Evolutionary conservation across 306 rosid species (phyloP).

Genomic region (Lithocarpus polystachyus): DNA sequence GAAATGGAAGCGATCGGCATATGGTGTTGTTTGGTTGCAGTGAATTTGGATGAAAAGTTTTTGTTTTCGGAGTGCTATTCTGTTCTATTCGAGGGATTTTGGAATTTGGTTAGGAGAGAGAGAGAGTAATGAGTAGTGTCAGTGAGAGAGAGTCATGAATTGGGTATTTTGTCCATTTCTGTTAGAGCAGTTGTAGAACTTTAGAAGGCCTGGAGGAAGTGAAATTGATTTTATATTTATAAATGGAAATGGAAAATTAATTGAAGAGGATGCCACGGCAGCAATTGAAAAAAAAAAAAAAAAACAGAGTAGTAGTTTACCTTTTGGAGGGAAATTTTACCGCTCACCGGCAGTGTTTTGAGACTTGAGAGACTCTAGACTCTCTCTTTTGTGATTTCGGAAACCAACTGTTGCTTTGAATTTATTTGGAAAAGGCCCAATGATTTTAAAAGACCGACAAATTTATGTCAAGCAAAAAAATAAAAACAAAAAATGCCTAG

Average conservation of each 20-base stretch:
- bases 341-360: no score
- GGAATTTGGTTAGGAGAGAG: not conserved
- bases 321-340: no score
- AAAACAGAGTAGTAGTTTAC: no score
- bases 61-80: not conserved
- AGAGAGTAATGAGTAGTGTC: no score
- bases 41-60: no score
- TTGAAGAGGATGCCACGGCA: not conserved
- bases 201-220: not conserved
- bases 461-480: not conserved
- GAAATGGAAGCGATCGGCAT: conserved; percentile 70
- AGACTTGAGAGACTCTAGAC: no score
- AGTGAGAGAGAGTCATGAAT: not conserved
- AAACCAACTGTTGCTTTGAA: not conserved
- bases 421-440: no score
- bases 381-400: no score
- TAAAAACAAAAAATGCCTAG: not conserved
- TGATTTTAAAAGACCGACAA: no score
- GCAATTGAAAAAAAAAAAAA: not conserved
- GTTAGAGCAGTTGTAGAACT: not conserved
- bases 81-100: no score
- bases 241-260: not conserved
- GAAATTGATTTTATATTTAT: not conserved
- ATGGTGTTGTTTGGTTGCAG: not conserved
- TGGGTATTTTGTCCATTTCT: not conserved